Evolutionary conservation across 768 basidiomycete genomes (phyloP).

Genomic region (Russula emetica): DNA sequence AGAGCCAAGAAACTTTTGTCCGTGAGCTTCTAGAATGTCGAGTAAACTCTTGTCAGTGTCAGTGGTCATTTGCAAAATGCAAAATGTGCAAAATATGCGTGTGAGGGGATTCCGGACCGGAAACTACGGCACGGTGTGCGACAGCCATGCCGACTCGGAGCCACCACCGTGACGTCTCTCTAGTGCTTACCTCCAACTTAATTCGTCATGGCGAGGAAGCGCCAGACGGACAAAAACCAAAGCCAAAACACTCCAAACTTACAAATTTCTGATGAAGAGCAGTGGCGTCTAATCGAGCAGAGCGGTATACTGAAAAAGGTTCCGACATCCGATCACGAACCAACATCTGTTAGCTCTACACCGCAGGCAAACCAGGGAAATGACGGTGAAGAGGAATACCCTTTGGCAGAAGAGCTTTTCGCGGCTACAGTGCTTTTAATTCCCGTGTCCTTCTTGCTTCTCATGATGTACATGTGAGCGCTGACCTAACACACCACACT

Average conservation of each 20-base stretch:
- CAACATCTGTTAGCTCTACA: background rate
- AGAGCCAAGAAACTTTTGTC: constrained; percentile 43
- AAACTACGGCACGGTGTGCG: background rate
- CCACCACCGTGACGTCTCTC: too few relatives aligned
- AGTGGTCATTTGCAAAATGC: constrained; percentile 18
- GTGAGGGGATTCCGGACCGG: background rate
- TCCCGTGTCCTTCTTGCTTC: constrained; percentile 67
- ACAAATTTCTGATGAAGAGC: constrained; percentile 26
- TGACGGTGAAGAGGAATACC: constrained; percentile 38
- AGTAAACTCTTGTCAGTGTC: constrained; percentile 37
- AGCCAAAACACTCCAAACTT: constrained; percentile 1
- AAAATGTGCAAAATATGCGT: too few relatives aligned
- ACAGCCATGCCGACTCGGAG: background rate
- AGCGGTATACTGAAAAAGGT: constrained; percentile 42
- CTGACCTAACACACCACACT: background rate
- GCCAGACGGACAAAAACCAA: constrained; percentile 1
- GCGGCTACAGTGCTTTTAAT: constrained; percentile 60
- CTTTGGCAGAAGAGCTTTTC: constrained; percentile 66
- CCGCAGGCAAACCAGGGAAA: background rate
- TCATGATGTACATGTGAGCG: constrained; percentile 83
- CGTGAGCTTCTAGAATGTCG: constrained; percentile 43
- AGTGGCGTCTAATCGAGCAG: constrained; percentile 22
- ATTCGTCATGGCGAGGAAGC: constrained; percentile 17
- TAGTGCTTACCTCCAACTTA: background rate
- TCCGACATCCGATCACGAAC: constrained; percentile 10